phyloP scores from a whole-genome alignment of 1,139 yeast genomes.

The Entelexis sorbosivorans region DNA sequence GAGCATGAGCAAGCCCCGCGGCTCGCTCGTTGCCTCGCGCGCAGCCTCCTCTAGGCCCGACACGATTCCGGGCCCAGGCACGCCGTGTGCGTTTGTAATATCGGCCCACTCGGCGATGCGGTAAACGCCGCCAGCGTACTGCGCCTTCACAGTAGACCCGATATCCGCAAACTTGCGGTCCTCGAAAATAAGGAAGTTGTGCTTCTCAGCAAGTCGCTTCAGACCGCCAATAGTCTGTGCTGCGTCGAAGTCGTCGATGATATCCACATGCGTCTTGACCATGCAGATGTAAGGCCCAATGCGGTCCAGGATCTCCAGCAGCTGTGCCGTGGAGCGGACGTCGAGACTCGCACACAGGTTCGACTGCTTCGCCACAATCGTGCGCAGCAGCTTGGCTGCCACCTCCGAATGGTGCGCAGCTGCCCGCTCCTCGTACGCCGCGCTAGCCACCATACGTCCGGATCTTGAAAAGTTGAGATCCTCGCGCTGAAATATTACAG shows the following conservation, averaged over 20 bases:
- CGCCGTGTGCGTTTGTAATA: slow-evolving; percentile 94
- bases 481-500: neutral
- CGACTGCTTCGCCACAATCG: slow-evolving; percentile 72
- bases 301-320: slow-evolving; percentile 57
- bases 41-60: slow-evolving; percentile 81
- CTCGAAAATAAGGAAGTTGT: slow-evolving; percentile 80
- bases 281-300: slow-evolving; percentile 88
- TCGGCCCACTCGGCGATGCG: slow-evolving; percentile 91
- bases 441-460: neutral
- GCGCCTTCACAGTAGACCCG: slow-evolving; percentile 95
- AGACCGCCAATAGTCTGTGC: slow-evolving; percentile 71
- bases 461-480: neutral
- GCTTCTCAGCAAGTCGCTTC: slow-evolving; percentile 56
- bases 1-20: slow-evolving; percentile 80
- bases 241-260: slow-evolving; percentile 74
- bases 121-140: slow-evolving; percentile 82
- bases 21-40: slow-evolving; percentile 43
- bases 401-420: slow-evolving; percentile 60
- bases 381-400: slow-evolving; percentile 58
- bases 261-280: slow-evolving; percentile 90
- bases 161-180: slow-evolving; percentile 98
- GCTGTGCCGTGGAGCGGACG: slow-evolving; percentile 65
- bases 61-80: slow-evolving; percentile 91
- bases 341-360: slow-evolving; percentile 96
- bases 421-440: slow-evolving; percentile 33